Base-by-base conservation (phyloP, 2,329 filamentous ascomycete genomes). In the Calonectria hongkongensis region DNA sequence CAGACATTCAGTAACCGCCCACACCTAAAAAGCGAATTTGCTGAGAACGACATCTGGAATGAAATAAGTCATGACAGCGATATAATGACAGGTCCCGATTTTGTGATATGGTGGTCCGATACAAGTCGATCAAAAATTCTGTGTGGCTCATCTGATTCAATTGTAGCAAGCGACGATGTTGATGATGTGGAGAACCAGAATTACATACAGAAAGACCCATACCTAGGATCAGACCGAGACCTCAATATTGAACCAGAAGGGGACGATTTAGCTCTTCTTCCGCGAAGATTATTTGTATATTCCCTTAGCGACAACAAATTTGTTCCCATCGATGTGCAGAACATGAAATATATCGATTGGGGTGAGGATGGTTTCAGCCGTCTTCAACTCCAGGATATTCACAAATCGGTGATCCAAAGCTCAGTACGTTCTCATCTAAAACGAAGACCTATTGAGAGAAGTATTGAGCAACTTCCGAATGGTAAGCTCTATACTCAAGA, bases 231-330 rank as follows among this genome's bases (percentile, higher is more conserved):
- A 7, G 25, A 45, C 21, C 43, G 21, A 21, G 36, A 30, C 27
- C 16, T 21, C 16, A 21, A 47, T 18, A 47, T 27, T 7, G 48
- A n/a, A 12, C 51, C 66, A 8, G 66, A 64, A 16, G 70, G 56
- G 1, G 36, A 68, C 18, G 58, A 72, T 15, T 18, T 58, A 8
- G 64, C 65, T 4, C 51, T 68, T 30, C 48, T 72, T 13, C 70
- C 70, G 1, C 36, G 18, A 2, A 63, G 64, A 4, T 2, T 72
- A 4, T 68, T 15, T 4, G 45, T 15, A 8, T 72, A 72, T 25
- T 48, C 70, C 25, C 47, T 68, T 12, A 68, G 15, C 12, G 43
- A 60, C n/a, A 8, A 3, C 2, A 15, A 13, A 2, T 54, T 54
- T 13, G 15, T 36, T 1, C 8, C 65, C 0, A n/a, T 41, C 2